Evolutionary conservation across 768 basidiomycete genomes (phyloP).

Genomic region (Lactifluus rugatus): DNA sequence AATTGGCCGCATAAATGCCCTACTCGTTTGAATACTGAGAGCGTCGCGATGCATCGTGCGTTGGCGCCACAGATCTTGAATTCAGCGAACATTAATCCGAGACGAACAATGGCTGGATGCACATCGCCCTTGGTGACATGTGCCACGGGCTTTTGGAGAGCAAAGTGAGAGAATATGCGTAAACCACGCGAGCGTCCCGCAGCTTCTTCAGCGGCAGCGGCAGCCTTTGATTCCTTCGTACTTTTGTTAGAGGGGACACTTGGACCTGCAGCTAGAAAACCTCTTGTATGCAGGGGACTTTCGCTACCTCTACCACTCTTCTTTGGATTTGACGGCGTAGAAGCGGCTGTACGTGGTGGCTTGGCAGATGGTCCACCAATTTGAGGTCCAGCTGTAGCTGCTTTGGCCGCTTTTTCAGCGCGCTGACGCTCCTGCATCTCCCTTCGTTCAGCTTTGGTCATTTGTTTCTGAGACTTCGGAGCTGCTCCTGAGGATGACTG

Average conservation of each 20-base stretch:
- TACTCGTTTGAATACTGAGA: conserved; percentile 88
- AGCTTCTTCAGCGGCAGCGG: conserved; percentile 28
- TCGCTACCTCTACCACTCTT: conserved; percentile 4
- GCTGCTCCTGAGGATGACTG: background rate
- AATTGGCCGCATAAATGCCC: conserved; percentile 24
- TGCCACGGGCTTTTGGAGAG: conserved; percentile 48
- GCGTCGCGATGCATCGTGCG: conserved; percentile 87
- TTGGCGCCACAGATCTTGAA: conserved; percentile 94
- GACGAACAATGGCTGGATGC: conserved; percentile 78
- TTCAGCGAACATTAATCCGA: conserved; percentile 83
- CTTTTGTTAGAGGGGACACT: conserved; percentile 9
- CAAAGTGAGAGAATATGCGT: conserved; percentile 82
- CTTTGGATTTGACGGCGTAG: conserved; percentile 1
- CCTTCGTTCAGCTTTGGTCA: conserved; percentile 28
- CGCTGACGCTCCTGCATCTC: conserved; percentile 21
- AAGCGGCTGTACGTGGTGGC: background rate
- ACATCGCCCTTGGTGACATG: conserved; percentile 67
- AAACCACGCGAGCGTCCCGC: conserved; percentile 45
- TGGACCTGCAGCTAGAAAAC: conserved; percentile 14
- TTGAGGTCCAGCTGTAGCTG: background rate
- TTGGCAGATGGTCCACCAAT: conserved; percentile 2
- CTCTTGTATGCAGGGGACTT: conserved; percentile 20
- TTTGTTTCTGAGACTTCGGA: conserved; percentile 23
- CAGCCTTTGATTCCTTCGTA: conserved; percentile 18
- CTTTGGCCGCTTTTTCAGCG: conserved; percentile 17